A percentile compares a stretch with the other conserved stretches of the same genome.
Conservation (phyloP, 2,329 filamentous ascomycete species). For the Periglandula ipomoeae region DNA sequence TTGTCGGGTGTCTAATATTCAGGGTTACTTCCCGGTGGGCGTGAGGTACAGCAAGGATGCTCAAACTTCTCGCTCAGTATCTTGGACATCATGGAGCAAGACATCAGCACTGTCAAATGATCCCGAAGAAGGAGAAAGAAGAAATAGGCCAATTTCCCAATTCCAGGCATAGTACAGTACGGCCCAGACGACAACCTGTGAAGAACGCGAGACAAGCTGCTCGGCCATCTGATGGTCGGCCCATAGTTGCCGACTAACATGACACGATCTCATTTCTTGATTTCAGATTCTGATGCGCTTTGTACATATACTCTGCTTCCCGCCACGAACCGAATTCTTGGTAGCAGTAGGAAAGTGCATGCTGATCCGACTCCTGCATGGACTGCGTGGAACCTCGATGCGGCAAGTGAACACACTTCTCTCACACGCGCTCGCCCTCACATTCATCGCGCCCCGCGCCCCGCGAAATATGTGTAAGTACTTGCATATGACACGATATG, state of each 20-base stretch:
- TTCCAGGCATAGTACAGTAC: too few species aligned
- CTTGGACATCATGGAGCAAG: too few species aligned
- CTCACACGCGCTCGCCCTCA: conserved; percentile 1
- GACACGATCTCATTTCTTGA: background rate
- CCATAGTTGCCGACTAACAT: background rate
- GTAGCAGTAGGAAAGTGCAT: background rate
- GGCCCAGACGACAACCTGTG: too few species aligned
- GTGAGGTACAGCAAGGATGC: too few species aligned
- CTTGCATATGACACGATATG: background rate
- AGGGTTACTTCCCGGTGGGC: too few species aligned
- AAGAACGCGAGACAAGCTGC: background rate
- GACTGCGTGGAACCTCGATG: conserved; percentile 1
- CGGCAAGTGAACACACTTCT: background rate
- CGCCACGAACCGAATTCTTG: conserved; percentile 1
- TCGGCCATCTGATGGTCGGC: background rate
- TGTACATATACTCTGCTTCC: background rate
- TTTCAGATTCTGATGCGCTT: background rate
- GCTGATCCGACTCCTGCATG: conserved; percentile 1
- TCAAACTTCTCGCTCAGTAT: too few species aligned
- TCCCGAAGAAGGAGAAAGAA: too few species aligned
- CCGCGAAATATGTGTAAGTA: background rate
- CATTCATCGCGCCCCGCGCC: background rate
- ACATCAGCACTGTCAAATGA: too few species aligned
- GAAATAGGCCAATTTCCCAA: too few species aligned
- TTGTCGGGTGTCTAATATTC: too few species aligned